Evolutionary conservation across 768 basidiomycete genomes (phyloP).

Genomic region (Tephrocybe sp.): DNA sequence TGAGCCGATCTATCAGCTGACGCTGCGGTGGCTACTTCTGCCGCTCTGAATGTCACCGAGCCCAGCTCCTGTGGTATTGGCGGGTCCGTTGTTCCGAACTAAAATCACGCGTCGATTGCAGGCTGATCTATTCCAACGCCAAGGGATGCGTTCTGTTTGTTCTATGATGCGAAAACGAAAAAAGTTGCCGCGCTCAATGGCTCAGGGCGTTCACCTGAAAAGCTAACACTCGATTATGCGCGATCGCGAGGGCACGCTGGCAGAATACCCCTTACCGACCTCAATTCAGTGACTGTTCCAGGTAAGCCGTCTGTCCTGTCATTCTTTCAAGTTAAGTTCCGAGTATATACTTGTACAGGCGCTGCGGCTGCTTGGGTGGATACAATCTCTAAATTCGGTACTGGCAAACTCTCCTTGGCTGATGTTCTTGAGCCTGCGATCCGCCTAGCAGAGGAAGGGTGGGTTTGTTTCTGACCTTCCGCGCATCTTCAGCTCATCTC

Average conservation of each 20-base stretch:
- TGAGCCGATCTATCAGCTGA: conserved; percentile 52
- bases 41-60: conserved; percentile 89
- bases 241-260: conserved; percentile 68
- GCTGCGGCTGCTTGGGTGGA: conserved; percentile 97
- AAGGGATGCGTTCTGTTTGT: conserved; percentile 91
- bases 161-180: conserved; percentile 82
- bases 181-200: conserved; percentile 88
- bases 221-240: conserved; percentile 71
- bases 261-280: conserved; percentile 72
- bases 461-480: conserved; percentile 14
- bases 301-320: conserved; percentile 35
- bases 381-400: conserved; percentile 80
- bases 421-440: conserved; percentile 90
- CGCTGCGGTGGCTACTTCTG: conserved; percentile 91
- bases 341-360: conserved; percentile 39
- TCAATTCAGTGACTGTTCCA: conserved; percentile 92
- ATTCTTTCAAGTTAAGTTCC: background rate
- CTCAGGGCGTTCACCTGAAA: conserved; percentile 83
- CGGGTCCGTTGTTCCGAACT: conserved; percentile 47
- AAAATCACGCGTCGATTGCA: conserved; percentile 12
- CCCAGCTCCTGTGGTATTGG: conserved; percentile 90
- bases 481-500: background rate
- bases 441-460: conserved; percentile 89
- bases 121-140: conserved; percentile 1
- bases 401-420: conserved; percentile 55